Evolutionary conservation across 257 asterid species (phyloP), one percentile per base, ranked within the genome.

Genomic region (Penstemon newberryi): DNA sequence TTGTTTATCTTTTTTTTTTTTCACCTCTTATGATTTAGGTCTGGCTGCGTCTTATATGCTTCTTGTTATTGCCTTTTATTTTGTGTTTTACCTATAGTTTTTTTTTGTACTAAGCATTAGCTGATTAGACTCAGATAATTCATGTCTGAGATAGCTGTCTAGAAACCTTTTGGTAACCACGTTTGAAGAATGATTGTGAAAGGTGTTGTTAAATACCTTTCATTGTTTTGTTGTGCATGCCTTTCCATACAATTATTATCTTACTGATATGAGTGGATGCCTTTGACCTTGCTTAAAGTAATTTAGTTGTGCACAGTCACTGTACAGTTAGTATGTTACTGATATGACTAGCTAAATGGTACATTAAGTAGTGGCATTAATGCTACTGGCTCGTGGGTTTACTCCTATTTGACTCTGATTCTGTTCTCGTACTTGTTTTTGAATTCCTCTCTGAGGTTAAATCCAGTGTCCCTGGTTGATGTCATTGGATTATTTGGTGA

Each of bases 331-430:
- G 39, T 54, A 47, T 39, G 42, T 51, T 50, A 55, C 61, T 56
- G 9, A 43, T 69, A 19, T 42, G 60, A 12, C 42, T 40, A 37
- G 51, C 15, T 54, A 39, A 46, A 74, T 69, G 4, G 39, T 51
- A 12, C 62, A 65, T 33, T 57, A 50, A 63, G 42, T 49, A 43
- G 65, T 72, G 62, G 56, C 36, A 12, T 52, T 60, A 37, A 58
- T 65, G 58, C 61, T 51, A 56, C 62, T 54, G 53, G 37, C 15
- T 58, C 33, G 39, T 60, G 67, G 18, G 67, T 37, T 70, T 38
- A 56, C 55, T 38, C 42, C 13, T 55, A 4, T 57, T 7, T 70
- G 42, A 36, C 37, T 7, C 61, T 60, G 41, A 55, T 18, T 5
- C 9, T 62, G 69, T 43, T 70, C 11, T 65, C 9, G 4, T 37